Evolutionary conservation across 441 rosid genomes (phyloP), one percentile per base, ranked within the genome.

Genomic region (Mallotus japonicus): DNA sequence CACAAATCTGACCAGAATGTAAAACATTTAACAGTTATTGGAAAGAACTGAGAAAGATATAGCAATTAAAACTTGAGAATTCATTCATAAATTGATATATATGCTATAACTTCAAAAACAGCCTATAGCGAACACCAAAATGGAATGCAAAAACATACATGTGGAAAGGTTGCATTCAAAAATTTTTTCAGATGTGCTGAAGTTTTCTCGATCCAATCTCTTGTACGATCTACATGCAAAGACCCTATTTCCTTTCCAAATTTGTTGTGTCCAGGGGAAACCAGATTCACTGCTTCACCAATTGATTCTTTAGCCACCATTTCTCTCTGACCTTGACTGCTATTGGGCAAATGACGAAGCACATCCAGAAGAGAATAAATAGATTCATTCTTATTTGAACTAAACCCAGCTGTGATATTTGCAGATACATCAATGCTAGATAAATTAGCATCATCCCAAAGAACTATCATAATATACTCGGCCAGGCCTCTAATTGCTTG

Each of bases 401-500:
- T 75, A n/a, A 73, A 13, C 54, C 79, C 83, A 83, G 58, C 34
- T 51, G 47, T 22, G 56, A 63, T 78, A 76, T 74, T 81, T 75
- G 70, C 59, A 56, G 77, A 65, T 70, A 62, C 78, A 59, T 77
- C 80, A 63, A 83, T 78, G 67, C 81, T 80, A 60, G 85, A 76
- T 72, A 76, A 53, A 85, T 91, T 91, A 67, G 84, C 85, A 83
- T 86, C 88, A 84, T 91, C 98, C 59, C 85, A 80, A 19, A 95
- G 91, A 70, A 93, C 98, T 79, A 91, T 83, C 89, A 92, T 91
- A 70, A 93, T 91, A 85, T 88, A 91, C 90, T 95, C 99, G 6
- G 95, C 94, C 80, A 95, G 83, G 68, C 89, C 92, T 86, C 97
- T 87, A 68, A 93, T 79, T 78, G 97, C 91, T 73, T 93, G 98